Evolutionary conservation across 2,329 filamentous ascomycete genomes (phyloP).

Genomic region (Emergomyces pasteurianus): DNA sequence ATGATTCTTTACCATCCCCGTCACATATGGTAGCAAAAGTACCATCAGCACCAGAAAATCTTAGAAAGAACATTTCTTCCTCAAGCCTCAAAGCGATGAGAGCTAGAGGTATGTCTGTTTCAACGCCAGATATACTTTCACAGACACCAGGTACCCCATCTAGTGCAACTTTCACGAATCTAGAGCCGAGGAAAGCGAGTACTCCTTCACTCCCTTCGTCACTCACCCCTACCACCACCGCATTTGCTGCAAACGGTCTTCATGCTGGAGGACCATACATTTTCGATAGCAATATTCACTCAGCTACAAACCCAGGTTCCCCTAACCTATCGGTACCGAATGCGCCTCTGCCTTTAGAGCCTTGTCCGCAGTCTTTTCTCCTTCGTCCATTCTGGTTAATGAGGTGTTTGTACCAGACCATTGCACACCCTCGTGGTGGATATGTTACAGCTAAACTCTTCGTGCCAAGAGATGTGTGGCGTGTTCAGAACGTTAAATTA

Average conservation of each 20-base stretch:
- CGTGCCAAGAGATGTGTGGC: slow-evolving; percentile 84
- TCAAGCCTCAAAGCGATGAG: slow-evolving; percentile 61
- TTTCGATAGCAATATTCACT: slow-evolving; percentile 74
- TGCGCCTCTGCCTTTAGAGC: slow-evolving; percentile 68
- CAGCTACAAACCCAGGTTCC: slow-evolving; percentile 50
- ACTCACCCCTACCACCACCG: slow-evolving; percentile 54
- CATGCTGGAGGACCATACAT: slow-evolving; percentile 60
- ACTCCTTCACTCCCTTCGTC: slow-evolving; percentile 47
- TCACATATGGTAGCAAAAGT: slow-evolving; percentile 27
- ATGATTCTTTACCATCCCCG: slow-evolving; percentile 22
- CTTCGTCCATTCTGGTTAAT: slow-evolving; percentile 97
- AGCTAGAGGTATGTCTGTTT: slow-evolving; percentile 59
- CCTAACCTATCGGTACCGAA: slow-evolving; percentile 51
- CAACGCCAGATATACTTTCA: slow-evolving; percentile 49
- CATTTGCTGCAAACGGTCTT: slow-evolving; percentile 45
- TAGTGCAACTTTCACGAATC: slow-evolving; percentile 51
- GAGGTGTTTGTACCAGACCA: slow-evolving; percentile 83
- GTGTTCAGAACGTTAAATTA: slow-evolving; percentile 84
- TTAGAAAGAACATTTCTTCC: slow-evolving; percentile 60
- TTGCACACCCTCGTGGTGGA: slow-evolving; percentile 80
- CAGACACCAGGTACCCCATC: slow-evolving; percentile 63
- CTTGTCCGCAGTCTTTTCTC: slow-evolving; percentile 78
- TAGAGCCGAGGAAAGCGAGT: slow-evolving; percentile 33
- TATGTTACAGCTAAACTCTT: slow-evolving; percentile 89
- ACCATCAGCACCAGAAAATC: slow-evolving; percentile 28